Percentiles rank a stretch among this genome's conserved stretches.
Evolutionary conservation across 108 stramenopile species (phyloP).

Genomic region (Skeletonema grethae): DNA sequence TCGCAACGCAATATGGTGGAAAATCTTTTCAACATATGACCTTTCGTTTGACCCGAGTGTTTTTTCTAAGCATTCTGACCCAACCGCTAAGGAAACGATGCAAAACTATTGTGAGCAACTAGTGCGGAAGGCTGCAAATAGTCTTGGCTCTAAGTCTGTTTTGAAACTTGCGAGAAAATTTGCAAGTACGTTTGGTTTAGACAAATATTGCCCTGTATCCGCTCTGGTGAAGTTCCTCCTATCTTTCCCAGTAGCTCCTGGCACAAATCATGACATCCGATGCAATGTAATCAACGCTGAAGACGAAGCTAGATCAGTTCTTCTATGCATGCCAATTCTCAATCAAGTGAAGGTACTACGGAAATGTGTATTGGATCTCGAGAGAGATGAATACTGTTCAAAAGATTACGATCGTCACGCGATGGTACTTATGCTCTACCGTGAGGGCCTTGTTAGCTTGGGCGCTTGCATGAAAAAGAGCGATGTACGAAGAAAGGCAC

Average conservation of each 20-base stretch:
- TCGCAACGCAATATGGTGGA: constrained; percentile 75
- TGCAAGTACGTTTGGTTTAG: constrained; percentile 21
- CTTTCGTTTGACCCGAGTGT: constrained; percentile 68
- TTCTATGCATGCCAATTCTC: constrained; percentile 36
- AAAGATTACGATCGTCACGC: constrained; percentile 71
- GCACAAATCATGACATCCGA: constrained; percentile 32
- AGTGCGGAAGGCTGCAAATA: constrained; percentile 37
- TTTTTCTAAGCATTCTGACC: constrained; percentile 47
- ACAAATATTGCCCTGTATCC: constrained; percentile 33
- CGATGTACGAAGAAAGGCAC: constrained; percentile 35
- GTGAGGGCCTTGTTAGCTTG: constrained; percentile 42
- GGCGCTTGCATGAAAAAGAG: constrained; percentile 30
- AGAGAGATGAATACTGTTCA: constrained; percentile 19
- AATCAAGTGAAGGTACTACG: constrained; percentile 49
- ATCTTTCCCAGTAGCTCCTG: constrained; percentile 17
- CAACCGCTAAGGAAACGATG: constrained; percentile 31
- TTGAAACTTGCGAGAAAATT: constrained; percentile 43
- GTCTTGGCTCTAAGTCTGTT: constrained; percentile 7
- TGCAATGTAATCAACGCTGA: constrained; percentile 43
- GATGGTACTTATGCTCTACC: constrained; percentile 61
- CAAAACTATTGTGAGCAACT: constrained; percentile 39
- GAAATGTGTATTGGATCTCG: constrained; percentile 49
- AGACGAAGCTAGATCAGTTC: constrained; percentile 32
- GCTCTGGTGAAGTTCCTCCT: constrained; percentile 40
- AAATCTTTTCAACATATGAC: constrained; percentile 45